phyloP scores from a whole-genome alignment of 2,329 filamentous ascomycete species.

The Pleomassaria siparia region DNA sequence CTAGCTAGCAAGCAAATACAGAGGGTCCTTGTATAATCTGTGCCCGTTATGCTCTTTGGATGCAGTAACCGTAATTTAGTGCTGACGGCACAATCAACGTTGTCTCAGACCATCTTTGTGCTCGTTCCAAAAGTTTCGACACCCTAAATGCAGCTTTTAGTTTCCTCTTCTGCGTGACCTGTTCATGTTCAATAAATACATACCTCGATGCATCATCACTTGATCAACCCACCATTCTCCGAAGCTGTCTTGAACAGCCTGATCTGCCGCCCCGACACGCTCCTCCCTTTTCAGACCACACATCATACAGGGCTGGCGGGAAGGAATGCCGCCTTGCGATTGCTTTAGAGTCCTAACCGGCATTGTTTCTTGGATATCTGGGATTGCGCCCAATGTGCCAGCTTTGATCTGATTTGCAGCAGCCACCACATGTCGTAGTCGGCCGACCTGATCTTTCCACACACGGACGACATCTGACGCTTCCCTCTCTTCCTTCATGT shows the following conservation, averaged over 20 bases:
- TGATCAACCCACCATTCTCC: slow-evolving; percentile 94
- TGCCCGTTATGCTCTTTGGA: too few relatives aligned
- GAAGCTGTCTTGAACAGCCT: slow-evolving; percentile 83
- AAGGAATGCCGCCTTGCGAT: slow-evolving; percentile 68
- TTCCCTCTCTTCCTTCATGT: slow-evolving; percentile 81
- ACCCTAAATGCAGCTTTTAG: too few relatives aligned
- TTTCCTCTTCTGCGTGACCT: neutral
- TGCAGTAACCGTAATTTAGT: too few relatives aligned
- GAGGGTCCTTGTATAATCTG: too few relatives aligned
- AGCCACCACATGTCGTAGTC: slow-evolving; percentile 71
- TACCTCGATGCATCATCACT: slow-evolving; percentile 65
- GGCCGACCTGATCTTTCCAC: slow-evolving; percentile 76
- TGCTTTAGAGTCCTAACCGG: slow-evolving; percentile 64
- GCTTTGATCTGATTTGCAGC: slow-evolving; percentile 58
- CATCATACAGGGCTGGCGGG: slow-evolving; percentile 74
- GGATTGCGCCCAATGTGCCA: slow-evolving; percentile 55
- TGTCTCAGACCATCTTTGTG: slow-evolving; percentile 71
- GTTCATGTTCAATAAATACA: slow-evolving; percentile 1
- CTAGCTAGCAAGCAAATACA: too few relatives aligned
- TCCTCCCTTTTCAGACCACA: slow-evolving; percentile 90
- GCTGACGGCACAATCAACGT: too few relatives aligned
- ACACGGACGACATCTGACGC: slow-evolving; percentile 72
- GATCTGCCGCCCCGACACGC: slow-evolving; percentile 72
- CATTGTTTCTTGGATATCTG: slow-evolving; percentile 71
- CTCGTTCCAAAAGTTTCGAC: slow-evolving; percentile 81